Conservation (phyloP, 495 filamentous ascomycete species). For the Xylaria grammica region DNA sequence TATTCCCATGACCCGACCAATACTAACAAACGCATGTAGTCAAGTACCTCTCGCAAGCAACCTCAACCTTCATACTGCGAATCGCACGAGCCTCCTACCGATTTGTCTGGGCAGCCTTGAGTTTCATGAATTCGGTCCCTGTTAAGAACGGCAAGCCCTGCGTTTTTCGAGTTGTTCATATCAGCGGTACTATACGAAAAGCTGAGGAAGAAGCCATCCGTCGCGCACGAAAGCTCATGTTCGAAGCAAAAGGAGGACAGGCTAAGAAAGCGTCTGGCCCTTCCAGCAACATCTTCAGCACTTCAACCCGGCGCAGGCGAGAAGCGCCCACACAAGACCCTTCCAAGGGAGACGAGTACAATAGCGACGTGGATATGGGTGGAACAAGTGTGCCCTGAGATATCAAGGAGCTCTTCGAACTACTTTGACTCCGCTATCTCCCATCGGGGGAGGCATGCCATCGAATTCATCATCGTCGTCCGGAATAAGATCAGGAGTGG, state of each 20-base stretch:
- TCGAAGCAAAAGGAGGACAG: conserved; percentile 59
- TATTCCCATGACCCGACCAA: background rate
- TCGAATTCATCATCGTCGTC: conserved; percentile 43
- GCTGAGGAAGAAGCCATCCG: conserved; percentile 86
- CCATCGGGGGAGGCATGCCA: conserved; percentile 34
- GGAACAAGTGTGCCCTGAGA: conserved; percentile 42
- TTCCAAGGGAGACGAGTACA: conserved; percentile 54
- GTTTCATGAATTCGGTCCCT: conserved; percentile 78
- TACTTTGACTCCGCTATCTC: conserved; percentile 47
- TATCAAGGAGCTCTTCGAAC: conserved; percentile 48
- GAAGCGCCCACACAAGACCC: conserved; percentile 52
- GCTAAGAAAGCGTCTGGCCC: conserved; percentile 38
- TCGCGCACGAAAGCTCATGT: conserved; percentile 72
- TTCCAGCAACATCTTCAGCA: conserved; percentile 49
- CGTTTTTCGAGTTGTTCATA: conserved; percentile 83
- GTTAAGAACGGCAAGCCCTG: conserved; percentile 61
- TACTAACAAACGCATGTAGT: conserved; percentile 55
- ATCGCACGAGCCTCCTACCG: conserved; percentile 79
- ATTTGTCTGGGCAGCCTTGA: conserved; percentile 86
- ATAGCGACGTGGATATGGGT: conserved; percentile 55
- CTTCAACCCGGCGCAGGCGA: conserved; percentile 29
- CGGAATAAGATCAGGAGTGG: conserved; percentile 36
- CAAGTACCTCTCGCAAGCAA: conserved; percentile 91
- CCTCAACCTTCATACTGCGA: conserved; percentile 88
- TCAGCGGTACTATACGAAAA: conserved; percentile 93